These are phyloP conservation scores for Chiua sp. DNA, from an alignment of 1,284 basidiomycete genomes.

Conservation along the genomic window DNA sequence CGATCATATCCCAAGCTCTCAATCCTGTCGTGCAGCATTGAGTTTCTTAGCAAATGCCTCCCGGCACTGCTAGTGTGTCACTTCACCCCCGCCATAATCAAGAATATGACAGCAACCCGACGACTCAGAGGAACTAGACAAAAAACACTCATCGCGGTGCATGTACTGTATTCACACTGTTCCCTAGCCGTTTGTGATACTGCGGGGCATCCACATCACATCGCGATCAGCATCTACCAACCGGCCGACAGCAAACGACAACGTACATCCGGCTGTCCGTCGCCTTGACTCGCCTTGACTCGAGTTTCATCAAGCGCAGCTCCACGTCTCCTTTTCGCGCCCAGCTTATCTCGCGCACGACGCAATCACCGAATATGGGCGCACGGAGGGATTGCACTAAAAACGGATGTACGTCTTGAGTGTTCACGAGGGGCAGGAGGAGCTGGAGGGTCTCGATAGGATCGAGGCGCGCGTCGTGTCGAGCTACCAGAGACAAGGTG, in stretches of 20 bases:
- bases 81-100: slow-evolving; percentile 73
- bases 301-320: slow-evolving; percentile 72
- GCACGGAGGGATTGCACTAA: slow-evolving; percentile 75
- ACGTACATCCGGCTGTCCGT: slow-evolving; percentile 89
- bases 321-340: slow-evolving; percentile 78
- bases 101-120: too few relatives aligned
- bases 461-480: slow-evolving; percentile 85
- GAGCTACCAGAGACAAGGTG: slow-evolving; percentile 83
- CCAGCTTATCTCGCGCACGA: slow-evolving; percentile 72
- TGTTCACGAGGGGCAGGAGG: slow-evolving; percentile 86
- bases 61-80: slow-evolving; percentile 93
- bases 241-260: not conserved
- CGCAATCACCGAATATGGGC: slow-evolving; percentile 68
- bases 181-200: too few relatives aligned
- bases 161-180: not conserved
- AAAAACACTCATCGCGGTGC: too few relatives aligned
- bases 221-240: not conserved
- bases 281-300: slow-evolving; percentile 87
- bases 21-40: slow-evolving; percentile 37
- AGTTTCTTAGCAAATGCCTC: slow-evolving; percentile 75
- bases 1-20: slow-evolving; percentile 2
- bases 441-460: slow-evolving; percentile 82
- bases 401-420: slow-evolving; percentile 82
- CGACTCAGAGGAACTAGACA: too few relatives aligned
- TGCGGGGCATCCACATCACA: not conserved